These are phyloP conservation scores for Hamamelis virginiana DNA, from an alignment of 164 flowering plant species.

Conservation along the genomic window DNA sequence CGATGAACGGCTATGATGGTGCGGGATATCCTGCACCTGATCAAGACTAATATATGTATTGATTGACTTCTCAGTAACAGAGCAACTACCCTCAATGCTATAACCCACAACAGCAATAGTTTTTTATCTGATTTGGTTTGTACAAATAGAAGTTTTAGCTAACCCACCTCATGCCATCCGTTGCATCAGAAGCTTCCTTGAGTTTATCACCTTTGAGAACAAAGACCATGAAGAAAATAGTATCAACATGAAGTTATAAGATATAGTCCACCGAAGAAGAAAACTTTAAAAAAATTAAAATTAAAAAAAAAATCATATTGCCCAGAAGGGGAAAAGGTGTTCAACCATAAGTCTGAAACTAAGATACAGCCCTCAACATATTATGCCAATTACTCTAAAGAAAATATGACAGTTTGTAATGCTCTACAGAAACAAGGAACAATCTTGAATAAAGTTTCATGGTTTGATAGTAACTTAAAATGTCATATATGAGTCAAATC, in stretches of 20 bases:
- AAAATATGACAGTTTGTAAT: too few relatives aligned
- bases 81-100: neutral
- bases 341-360: too few relatives aligned
- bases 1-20: too few relatives aligned
- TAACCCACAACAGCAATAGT: too few relatives aligned
- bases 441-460: too few relatives aligned
- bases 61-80: neutral
- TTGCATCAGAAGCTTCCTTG: constrained; percentile 26
- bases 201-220: constrained; percentile 34
- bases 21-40: too few relatives aligned
- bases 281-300: neutral
- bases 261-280: neutral
- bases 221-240: constrained; percentile 8
- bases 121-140: neutral
- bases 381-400: too few relatives aligned
- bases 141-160: neutral
- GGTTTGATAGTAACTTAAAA: too few relatives aligned
- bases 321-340: neutral
- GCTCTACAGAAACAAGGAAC: too few relatives aligned
- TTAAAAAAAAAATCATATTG: neutral
- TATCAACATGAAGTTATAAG: neutral
- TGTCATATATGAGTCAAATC: too few relatives aligned
- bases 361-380: too few relatives aligned
- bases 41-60: too few relatives aligned
- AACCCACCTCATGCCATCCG: constrained; percentile 38